Conservation (phyloP, 148 eudicot genomes). For the Rhododendron kiyosumense region DNA sequence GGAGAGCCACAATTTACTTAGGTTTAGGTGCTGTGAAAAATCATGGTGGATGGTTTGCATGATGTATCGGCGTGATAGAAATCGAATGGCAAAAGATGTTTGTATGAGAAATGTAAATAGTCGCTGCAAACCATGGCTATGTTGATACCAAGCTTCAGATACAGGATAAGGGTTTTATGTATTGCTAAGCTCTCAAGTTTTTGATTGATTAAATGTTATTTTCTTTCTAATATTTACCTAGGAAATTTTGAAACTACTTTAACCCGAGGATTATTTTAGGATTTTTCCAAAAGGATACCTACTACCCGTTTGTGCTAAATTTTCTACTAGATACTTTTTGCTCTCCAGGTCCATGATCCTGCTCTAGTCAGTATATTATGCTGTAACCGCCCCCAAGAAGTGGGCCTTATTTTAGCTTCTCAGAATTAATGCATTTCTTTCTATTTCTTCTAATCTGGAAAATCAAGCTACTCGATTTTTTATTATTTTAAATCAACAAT, state of each 20-base stretch:
- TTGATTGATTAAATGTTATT: neutral
- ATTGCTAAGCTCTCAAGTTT: neutral
- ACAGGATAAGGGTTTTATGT: neutral
- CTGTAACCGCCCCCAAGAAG: neutral
- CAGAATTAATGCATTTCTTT: neutral
- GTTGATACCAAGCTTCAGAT: neutral
- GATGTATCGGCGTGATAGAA: neutral
- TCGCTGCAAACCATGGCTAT: neutral
- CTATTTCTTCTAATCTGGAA: neutral
- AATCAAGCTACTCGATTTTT: neutral
- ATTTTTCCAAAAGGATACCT: neutral
- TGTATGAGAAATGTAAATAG: neutral
- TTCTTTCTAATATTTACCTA: neutral
- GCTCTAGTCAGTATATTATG: neutral
- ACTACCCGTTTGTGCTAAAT: neutral
- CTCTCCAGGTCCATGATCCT: neutral
- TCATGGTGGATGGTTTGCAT: neutral
- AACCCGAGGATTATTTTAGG: neutral
- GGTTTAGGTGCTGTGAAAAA: neutral
- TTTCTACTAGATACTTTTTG: neutral
- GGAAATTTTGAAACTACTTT: neutral
- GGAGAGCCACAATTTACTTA: neutral
- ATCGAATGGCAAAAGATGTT: neutral
- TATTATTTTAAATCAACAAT: neutral
- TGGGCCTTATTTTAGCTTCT: neutral